phyloP scores from a whole-genome alignment of 2,329 filamentous ascomycete species.

The Colletotrichum eremochloae region DNA sequence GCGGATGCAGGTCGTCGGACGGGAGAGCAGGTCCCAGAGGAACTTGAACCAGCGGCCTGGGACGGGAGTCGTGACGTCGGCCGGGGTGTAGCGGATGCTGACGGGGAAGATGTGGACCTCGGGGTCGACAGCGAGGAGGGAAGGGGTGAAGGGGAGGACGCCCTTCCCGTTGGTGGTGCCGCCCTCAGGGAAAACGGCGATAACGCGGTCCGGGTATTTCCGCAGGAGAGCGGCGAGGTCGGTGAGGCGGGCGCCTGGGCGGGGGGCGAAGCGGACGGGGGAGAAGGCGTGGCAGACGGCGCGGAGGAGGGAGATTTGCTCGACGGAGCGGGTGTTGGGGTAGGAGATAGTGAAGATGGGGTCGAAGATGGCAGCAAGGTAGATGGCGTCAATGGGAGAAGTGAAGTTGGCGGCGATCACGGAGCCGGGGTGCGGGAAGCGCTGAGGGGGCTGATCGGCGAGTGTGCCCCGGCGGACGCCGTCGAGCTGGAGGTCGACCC shows the following conservation, averaged over 20 bases:
- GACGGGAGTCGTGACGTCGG: conserved; percentile 91
- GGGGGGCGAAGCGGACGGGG: conserved; percentile 63
- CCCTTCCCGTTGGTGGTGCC: conserved; percentile 94
- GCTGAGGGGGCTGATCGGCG: conserved; percentile 77
- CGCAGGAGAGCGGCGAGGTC: conserved; percentile 73
- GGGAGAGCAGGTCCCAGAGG: conserved; percentile 87
- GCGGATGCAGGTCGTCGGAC: conserved; percentile 88
- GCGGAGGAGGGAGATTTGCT: conserved; percentile 80
- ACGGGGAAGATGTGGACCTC: conserved; percentile 88
- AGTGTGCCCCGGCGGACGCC: conserved; percentile 93
- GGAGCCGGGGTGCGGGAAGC: conserved; percentile 82
- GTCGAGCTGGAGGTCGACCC: conserved; percentile 98
- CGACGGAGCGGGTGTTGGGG: conserved; percentile 79
- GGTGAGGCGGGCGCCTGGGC: conserved; percentile 64
- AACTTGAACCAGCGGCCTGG: conserved; percentile 81
- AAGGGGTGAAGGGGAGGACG: conserved; percentile 86
- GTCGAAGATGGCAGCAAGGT: conserved; percentile 95
- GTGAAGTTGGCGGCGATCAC: conserved; percentile 94
- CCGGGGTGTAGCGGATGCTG: conserved; percentile 88
- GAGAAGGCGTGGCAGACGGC: conserved; percentile 82
- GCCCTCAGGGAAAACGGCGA: conserved; percentile 93
- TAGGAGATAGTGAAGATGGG: conserved; percentile 93
- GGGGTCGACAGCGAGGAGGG: conserved; percentile 75
- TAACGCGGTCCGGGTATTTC: conserved; percentile 78
- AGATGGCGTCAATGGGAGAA: conserved; percentile 91